Evolutionary conservation across 2,329 filamentous ascomycete genomes (phyloP).

Genomic region (Aspergillus aculeatinus): DNA sequence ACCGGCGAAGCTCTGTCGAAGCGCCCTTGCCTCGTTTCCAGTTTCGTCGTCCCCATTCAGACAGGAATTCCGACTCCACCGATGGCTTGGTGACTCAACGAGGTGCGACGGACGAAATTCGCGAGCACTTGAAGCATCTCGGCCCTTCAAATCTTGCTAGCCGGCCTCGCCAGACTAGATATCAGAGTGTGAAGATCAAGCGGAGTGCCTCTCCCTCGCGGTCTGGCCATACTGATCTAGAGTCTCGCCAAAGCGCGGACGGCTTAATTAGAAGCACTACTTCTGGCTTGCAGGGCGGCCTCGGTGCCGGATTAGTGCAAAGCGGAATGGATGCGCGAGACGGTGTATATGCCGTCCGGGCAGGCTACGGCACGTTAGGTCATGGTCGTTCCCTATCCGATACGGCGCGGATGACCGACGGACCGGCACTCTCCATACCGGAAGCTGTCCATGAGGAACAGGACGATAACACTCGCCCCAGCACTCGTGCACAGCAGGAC

Average conservation of each 20-base stretch:
- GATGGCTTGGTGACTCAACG: slow-evolving; percentile 45
- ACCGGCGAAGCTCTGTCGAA: slow-evolving; percentile 36
- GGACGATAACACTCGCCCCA: slow-evolving; percentile 25
- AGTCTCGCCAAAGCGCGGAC: slow-evolving; percentile 45
- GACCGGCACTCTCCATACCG: slow-evolving; percentile 30
- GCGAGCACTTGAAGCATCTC: slow-evolving; percentile 62
- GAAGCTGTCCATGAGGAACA: slow-evolving; percentile 33
- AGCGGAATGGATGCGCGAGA: slow-evolving; percentile 61
- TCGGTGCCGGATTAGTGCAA: slow-evolving; percentile 55
- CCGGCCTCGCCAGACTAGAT: slow-evolving; percentile 60
- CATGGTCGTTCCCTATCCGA: slow-evolving; percentile 24
- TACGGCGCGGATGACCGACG: slow-evolving; percentile 26
- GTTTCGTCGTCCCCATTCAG: slow-evolving; percentile 36
- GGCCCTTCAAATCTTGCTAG: slow-evolving; percentile 64
- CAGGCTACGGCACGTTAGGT: slow-evolving; percentile 54
- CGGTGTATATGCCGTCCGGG: slow-evolving; percentile 61
- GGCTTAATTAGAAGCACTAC: slow-evolving; percentile 30
- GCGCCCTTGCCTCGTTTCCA: slow-evolving; percentile 42
- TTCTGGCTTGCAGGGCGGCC: slow-evolving; percentile 50
- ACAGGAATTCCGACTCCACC: slow-evolving; percentile 29
- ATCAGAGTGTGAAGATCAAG: slow-evolving; percentile 65
- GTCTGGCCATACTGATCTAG: slow-evolving; percentile 36
- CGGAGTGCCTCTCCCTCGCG: slow-evolving; percentile 43
- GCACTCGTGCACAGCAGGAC: background rate
- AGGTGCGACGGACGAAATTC: slow-evolving; percentile 55